These are phyloP conservation scores for Daldinia sp. DNA, from an alignment of 2,329 filamentous ascomycete species.

Conservation along the genomic window DNA sequence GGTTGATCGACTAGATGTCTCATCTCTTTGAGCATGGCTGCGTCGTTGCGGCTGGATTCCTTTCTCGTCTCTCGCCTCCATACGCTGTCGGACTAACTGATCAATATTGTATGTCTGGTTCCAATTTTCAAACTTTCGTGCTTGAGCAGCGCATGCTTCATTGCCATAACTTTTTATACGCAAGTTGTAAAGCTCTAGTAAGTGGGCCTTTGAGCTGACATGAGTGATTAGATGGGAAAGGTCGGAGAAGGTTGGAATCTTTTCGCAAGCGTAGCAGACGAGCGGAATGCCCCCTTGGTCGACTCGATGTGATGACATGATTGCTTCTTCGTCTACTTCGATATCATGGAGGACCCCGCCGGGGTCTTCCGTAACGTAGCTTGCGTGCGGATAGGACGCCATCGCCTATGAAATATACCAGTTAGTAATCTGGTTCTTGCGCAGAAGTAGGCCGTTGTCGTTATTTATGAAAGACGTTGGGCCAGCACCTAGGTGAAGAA, in stretches of 20 bases:
- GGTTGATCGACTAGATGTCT: constrained; percentile 46
- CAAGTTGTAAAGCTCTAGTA: constrained; percentile 85
- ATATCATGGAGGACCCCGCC: constrained; percentile 5
- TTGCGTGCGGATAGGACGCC: not conserved
- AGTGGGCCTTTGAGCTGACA: constrained; percentile 90
- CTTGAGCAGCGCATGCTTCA: constrained; percentile 68
- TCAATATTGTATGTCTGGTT: constrained; percentile 79
- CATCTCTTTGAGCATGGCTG: constrained; percentile 36
- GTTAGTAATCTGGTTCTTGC: not conserved
- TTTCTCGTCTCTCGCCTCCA: constrained; percentile 80
- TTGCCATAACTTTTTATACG: constrained; percentile 79
- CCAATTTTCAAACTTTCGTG: constrained; percentile 82
- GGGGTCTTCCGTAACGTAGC: not conserved
- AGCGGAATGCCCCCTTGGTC: constrained; percentile 68
- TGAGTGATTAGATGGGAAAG: constrained; percentile 93
- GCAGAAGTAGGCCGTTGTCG: not conserved
- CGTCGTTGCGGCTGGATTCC: constrained; percentile 52
- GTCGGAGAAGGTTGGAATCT: constrained; percentile 85
- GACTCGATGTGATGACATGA: constrained; percentile 6
- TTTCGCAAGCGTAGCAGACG: constrained; percentile 85
- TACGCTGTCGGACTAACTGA: constrained; percentile 79
- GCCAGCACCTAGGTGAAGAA: not conserved
- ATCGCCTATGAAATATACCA: not conserved
- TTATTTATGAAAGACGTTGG: not conserved
- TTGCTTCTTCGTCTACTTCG: not conserved